Conservation (phyloP, 2,329 filamentous ascomycete genomes). For the Aspergillus niger region DNA sequence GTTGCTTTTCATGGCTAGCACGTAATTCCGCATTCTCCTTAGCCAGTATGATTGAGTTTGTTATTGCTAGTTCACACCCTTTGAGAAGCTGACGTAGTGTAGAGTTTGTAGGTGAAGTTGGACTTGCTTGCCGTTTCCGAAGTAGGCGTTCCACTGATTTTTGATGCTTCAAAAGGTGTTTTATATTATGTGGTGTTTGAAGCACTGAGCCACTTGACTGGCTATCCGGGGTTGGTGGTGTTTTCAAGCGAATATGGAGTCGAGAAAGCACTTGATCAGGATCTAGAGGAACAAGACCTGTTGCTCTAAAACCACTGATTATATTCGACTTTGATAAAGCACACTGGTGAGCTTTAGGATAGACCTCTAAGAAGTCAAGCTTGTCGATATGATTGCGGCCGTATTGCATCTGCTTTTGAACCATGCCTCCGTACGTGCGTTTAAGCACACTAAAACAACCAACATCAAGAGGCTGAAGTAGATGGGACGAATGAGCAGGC, state of each 20-base stretch:
- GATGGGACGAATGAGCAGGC: not conserved
- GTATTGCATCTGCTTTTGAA: not conserved
- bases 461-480: not conserved
- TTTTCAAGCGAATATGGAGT: not conserved
- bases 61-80: too few species aligned
- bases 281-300: not conserved
- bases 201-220: not conserved
- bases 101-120: not conserved
- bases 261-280: not conserved
- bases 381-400: too few species aligned
- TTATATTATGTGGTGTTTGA: constrained; percentile 2
- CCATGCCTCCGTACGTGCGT: not conserved
- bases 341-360: not conserved
- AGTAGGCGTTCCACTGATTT: not conserved
- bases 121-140: not conserved
- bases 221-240: not conserved
- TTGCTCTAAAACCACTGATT: not conserved
- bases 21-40: too few species aligned
- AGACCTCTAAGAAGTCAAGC: not conserved
- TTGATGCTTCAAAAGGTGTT: not conserved
- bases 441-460: not conserved
- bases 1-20: too few species aligned
- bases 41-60: too few species aligned
- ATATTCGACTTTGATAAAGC: not conserved
- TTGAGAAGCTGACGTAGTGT: not conserved